phyloP scores from a whole-genome alignment of 1,139 yeast genomes.

The Taphrina betulina region DNA sequence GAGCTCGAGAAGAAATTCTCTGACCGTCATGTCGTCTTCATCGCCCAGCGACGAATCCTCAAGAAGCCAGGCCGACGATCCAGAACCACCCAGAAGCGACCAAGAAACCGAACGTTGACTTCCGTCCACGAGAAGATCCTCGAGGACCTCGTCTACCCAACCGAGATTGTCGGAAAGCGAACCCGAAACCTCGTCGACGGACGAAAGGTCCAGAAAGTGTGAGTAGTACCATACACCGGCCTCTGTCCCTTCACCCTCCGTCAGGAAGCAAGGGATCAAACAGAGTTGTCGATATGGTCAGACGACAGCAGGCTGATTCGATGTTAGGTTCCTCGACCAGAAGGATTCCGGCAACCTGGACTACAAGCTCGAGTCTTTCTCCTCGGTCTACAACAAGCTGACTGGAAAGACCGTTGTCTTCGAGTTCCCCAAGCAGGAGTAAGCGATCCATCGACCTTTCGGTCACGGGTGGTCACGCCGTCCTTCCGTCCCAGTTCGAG shows the following conservation, averaged over 20 bases:
- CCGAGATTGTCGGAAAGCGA: slow-evolving; percentile 99
- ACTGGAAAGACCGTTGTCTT: slow-evolving; percentile 97
- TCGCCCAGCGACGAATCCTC: slow-evolving; percentile 99
- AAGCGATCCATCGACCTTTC: too few relatives aligned
- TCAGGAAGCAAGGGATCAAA: slow-evolving; percentile 10
- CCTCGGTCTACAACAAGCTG: slow-evolving; percentile 95
- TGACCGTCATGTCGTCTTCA: slow-evolving; percentile 98
- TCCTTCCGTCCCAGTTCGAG: too few relatives aligned
- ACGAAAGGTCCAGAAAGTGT: slow-evolving; percentile 93
- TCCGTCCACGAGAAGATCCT: slow-evolving; percentile 98
- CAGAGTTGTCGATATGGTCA: slow-evolving; percentile 33
- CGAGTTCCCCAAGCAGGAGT: slow-evolving; percentile 29
- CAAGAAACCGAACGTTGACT: slow-evolving; percentile 98
- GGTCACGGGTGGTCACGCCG: too few relatives aligned
- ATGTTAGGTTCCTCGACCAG: slow-evolving; percentile 72
- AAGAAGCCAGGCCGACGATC: slow-evolving; percentile 93
- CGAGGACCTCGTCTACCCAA: slow-evolving; percentile 99
- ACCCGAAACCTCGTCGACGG: slow-evolving; percentile 99
- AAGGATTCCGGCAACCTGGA: slow-evolving; percentile 97
- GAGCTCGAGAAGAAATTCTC: slow-evolving; percentile 99
- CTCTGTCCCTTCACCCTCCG: slow-evolving; percentile 30
- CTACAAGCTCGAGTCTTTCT: slow-evolving; percentile 99
- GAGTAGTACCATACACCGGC: slow-evolving; percentile 34
- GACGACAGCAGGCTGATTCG: slow-evolving; percentile 6
- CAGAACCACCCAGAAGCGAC: slow-evolving; percentile 97